Conservation (phyloP, 495 filamentous ascomycete genomes). For the Penicillium pancosmium region DNA sequence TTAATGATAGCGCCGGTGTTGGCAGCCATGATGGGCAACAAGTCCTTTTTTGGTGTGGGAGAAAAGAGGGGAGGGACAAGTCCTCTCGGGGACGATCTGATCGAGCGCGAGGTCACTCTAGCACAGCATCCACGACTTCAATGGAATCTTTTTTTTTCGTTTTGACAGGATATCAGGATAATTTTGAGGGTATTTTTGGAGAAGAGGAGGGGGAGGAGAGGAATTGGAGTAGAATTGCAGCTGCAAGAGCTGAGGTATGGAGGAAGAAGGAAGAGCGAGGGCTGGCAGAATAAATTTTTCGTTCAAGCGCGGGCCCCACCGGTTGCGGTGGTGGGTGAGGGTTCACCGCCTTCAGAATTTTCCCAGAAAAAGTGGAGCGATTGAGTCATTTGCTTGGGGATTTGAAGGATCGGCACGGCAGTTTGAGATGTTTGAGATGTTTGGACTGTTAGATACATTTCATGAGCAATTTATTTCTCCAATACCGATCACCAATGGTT, state of each 20-base stretch:
- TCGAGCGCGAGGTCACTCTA: slow-evolving; percentile 41
- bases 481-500: too few relatives aligned
- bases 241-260: slow-evolving; percentile 31
- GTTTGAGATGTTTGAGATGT: neutral
- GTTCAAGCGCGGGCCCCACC: slow-evolving; percentile 19
- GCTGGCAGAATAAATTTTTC: slow-evolving; percentile 33
- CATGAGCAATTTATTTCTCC: neutral
- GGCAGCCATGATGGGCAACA: slow-evolving; percentile 36
- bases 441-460: too few relatives aligned
- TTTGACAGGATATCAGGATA: neutral
- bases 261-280: slow-evolving; percentile 19
- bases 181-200: slow-evolving; percentile 7
- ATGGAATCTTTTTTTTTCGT: slow-evolving; percentile 17
- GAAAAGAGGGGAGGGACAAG: slow-evolving; percentile 38
- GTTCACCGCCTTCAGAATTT: slow-evolving; percentile 23
- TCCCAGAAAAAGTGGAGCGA: slow-evolving; percentile 4
- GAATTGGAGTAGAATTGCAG: slow-evolving; percentile 17
- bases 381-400: neutral
- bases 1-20: slow-evolving; percentile 45
- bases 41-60: slow-evolving; percentile 39
- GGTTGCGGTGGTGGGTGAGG: slow-evolving; percentile 13
- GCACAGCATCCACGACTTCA: slow-evolving; percentile 47
- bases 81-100: slow-evolving; percentile 49
- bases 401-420: slow-evolving; percentile 3
- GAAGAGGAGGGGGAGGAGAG: neutral